These are phyloP conservation scores for Uronychia setigera DNA, from an alignment of 73 alveolate genomes.

Conservation along the genomic window DNA sequence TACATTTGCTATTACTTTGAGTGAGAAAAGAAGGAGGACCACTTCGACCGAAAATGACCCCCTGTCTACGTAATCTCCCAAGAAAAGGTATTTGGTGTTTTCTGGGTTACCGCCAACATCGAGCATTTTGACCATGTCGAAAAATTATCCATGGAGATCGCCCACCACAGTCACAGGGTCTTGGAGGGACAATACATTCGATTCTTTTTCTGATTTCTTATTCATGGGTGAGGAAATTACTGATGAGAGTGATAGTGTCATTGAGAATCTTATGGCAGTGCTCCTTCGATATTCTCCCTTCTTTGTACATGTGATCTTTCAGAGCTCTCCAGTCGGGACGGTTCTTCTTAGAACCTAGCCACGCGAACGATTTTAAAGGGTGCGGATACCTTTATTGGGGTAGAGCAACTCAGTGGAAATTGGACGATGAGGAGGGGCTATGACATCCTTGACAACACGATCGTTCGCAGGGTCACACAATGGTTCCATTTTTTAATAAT, in stretches of 20 bases:
- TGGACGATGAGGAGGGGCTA: constrained; percentile 74
- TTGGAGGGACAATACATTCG: constrained; percentile 81
- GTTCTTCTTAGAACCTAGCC: neutral
- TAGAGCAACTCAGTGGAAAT: constrained; percentile 54
- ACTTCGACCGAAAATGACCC: constrained; percentile 94
- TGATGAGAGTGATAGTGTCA: constrained; percentile 62
- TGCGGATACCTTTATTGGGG: constrained; percentile 1
- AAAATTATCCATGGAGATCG: constrained; percentile 96
- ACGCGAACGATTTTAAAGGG: neutral
- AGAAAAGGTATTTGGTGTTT: constrained; percentile 88
- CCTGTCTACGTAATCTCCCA: constrained; percentile 96
- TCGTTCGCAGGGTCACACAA: constrained; percentile 71
- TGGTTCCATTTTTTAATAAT: constrained; percentile 69
- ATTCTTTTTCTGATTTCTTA: constrained; percentile 80
- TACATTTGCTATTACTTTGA: constrained; percentile 40
- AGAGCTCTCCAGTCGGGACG: constrained; percentile 90
- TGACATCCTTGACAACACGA: constrained; percentile 66
- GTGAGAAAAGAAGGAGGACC: constrained; percentile 75
- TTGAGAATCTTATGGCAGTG: constrained; percentile 69
- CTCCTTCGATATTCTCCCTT: constrained; percentile 81
- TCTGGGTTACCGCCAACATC: constrained; percentile 95
- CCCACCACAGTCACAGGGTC: constrained; percentile 97
- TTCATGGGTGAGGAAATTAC: neutral
- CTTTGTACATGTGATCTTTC: constrained; percentile 83
- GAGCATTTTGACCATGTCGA: constrained; percentile 90